These are phyloP conservation scores for Botrytis squamosa DNA, from an alignment of 2,329 filamentous ascomycete species.

Conservation along the genomic window DNA sequence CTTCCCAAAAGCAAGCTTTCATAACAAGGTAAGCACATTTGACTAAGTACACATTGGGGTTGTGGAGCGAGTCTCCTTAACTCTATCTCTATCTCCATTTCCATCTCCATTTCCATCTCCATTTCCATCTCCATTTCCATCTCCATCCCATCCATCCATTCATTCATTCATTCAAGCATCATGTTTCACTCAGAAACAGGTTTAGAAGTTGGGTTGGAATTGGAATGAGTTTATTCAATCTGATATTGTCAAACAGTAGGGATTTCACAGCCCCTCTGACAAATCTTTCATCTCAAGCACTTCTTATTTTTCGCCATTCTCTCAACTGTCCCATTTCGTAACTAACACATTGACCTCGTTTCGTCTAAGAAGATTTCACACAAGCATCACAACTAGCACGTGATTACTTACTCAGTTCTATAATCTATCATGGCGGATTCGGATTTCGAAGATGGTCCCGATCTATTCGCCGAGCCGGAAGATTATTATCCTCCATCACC, in stretches of 20 bases:
- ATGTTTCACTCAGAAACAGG: not conserved
- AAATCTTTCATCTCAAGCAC: not conserved
- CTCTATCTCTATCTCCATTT: not conserved
- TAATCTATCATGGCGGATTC: constrained; percentile 24
- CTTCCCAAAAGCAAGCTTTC: not conserved
- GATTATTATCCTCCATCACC: constrained; percentile 79
- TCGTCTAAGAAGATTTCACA: constrained; percentile 3
- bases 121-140: not conserved
- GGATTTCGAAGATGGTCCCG: constrained; percentile 32
- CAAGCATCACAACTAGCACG: constrained; percentile 20
- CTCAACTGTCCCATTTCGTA: not conserved
- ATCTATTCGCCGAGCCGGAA: constrained; percentile 76
- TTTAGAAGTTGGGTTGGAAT: not conserved
- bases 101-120: too few relatives aligned
- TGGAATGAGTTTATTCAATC: not conserved
- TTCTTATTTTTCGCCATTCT: not conserved
- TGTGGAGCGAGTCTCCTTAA: not conserved
- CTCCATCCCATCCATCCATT: not conserved
- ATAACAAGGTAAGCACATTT: not conserved
- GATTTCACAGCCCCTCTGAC: not conserved
- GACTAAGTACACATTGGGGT: not conserved
- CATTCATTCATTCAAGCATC: not conserved
- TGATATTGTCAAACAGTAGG: not conserved
- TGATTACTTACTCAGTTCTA: constrained; percentile 24
- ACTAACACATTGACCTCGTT: constrained; percentile 11